Evolutionary conservation across 2,329 filamentous ascomycete species (phyloP), one percentile per base, ranked within the genome.

Genomic region (Venturia nashicola): DNA sequence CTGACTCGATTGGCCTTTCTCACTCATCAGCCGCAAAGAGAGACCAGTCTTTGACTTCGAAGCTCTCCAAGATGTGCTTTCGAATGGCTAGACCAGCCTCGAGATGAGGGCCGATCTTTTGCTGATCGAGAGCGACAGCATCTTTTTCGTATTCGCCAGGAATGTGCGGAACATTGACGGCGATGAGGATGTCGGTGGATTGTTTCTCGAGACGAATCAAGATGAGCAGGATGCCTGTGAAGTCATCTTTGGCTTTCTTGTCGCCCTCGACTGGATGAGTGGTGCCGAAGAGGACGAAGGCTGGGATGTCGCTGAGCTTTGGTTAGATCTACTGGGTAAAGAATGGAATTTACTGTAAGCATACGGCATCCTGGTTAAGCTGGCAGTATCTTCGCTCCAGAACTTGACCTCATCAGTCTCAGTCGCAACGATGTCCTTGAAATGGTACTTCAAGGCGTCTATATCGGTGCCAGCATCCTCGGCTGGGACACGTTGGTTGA

Each of bases 81-180:
- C 90, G 87, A 44, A 87, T 82, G 6, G 82, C 83, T 69, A 87
- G 67, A 36, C 73, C 77, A 32, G 69, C 82, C 61, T 86, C 87
- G 70, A 90, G 86, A 67, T 89, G 76, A 73, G 84, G 81, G 4
- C 86, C 88, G 70, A 83, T 82, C 72, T 83, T 86, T 18, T 86
- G 86, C 64, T 85, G 75, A 71, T 85, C 81, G 64, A 86, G 76
- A 71, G 90, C 84, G 18, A 93, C 84, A 40, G 90, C 86, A 9
- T 87, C 86, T 73, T 86, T 83, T 69, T 86, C 80, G 72, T 91
- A 91, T 73, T 89, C 84, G 67, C 87, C 86, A 69, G 84, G 81
- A 68, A 91, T 87, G 72, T 94, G 88, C 36, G 92, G 93, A 59
- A 96, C 89, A 75, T 96, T 97, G 71, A 96, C 84, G 48, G 89